Evolutionary conservation across 139 green algal genomes (phyloP).

Genomic region (Mesostigma viride): DNA sequence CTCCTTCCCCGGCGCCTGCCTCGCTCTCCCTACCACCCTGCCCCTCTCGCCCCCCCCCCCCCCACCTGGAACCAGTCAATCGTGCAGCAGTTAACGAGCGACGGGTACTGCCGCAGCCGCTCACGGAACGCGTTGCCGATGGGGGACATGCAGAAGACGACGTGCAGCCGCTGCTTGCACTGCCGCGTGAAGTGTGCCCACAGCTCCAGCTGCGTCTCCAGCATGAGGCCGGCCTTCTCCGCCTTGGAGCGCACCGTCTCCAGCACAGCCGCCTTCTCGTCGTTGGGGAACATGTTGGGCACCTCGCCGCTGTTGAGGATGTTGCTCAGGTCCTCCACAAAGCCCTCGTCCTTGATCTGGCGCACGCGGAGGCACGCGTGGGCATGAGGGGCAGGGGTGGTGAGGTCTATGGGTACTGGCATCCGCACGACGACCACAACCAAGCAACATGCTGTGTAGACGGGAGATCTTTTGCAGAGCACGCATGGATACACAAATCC

Average conservation of each 20-base stretch:
- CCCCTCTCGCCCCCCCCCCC: too few relatives aligned
- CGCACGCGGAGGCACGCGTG: too few relatives aligned
- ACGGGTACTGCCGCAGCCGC: conserved; percentile 44
- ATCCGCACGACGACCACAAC: too few relatives aligned
- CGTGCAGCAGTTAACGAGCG: conserved; percentile 54
- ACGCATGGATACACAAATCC: too few relatives aligned
- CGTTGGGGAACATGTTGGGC: conserved; percentile 59
- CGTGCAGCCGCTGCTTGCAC: conserved; percentile 22
- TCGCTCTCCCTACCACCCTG: too few relatives aligned
- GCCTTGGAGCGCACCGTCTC: conserved; percentile 32
- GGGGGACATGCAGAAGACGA: conserved; percentile 30
- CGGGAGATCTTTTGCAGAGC: too few relatives aligned
- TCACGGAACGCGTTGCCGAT: conserved; percentile 34
- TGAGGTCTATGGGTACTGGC: too few relatives aligned
- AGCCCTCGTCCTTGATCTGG: conserved; percentile 29
- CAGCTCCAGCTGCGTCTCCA: conserved; percentile 34
- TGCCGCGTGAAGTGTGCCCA: conserved; percentile 26
- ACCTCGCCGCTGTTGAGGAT: conserved; percentile 35
- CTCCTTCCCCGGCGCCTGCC: too few relatives aligned
- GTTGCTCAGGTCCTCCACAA: conserved; percentile 38
- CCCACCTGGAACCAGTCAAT: conserved; percentile 37
- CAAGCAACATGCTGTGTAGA: too few relatives aligned
- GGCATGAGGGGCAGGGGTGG: too few relatives aligned
- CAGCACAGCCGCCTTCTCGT: conserved; percentile 49
- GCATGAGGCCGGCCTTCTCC: conserved; percentile 14